These are phyloP conservation scores for Davidsoniella eucalypti DNA, from an alignment of 2,329 filamentous ascomycete genomes.

Conservation along the genomic window DNA sequence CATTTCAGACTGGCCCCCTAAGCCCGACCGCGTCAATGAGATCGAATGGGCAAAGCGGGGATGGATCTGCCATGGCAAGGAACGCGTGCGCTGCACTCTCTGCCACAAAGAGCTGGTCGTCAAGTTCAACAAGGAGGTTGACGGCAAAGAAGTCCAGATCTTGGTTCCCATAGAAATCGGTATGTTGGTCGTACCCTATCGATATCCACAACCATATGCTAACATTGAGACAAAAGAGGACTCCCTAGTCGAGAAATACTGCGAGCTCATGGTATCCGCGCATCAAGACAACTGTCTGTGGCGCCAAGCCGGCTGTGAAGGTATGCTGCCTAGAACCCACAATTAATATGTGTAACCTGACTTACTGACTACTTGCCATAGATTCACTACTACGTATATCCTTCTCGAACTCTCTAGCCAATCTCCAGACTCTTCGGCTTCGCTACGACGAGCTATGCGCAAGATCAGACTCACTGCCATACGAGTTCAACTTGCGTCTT, in stretches of 20 bases:
- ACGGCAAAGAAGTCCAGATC: slow-evolving; percentile 37
- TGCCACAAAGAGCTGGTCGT: slow-evolving; percentile 76
- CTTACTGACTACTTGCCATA: slow-evolving; percentile 16
- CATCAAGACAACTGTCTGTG: slow-evolving; percentile 76
- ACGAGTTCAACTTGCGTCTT: slow-evolving; percentile 43
- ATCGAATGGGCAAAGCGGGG: slow-evolving; percentile 89
- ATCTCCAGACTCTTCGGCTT: slow-evolving; percentile 39
- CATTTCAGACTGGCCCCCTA: slow-evolving; percentile 84
- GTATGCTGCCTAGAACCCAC: slow-evolving; percentile 25
- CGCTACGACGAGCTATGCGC: slow-evolving; percentile 48
- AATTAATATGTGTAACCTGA: not conserved
- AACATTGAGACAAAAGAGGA: slow-evolving; percentile 25
- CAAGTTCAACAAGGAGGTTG: slow-evolving; percentile 48
- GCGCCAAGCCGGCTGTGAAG: slow-evolving; percentile 75
- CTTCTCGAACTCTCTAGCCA: slow-evolving; percentile 42
- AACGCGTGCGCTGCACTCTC: slow-evolving; percentile 70
- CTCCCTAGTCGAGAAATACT: slow-evolving; percentile 61
- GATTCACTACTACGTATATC: slow-evolving; percentile 45
- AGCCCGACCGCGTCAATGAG: slow-evolving; percentile 72
- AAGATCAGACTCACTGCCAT: slow-evolving; percentile 40
- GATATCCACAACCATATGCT: not conserved
- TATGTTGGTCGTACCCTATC: slow-evolving; percentile 14
- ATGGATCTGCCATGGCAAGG: slow-evolving; percentile 71
- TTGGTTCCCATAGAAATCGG: slow-evolving; percentile 43
- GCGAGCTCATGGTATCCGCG: slow-evolving; percentile 51